Base-by-base conservation (phyloP, 2,329 filamentous ascomycete genomes). In the Aspergillus puulaauensis region DNA sequence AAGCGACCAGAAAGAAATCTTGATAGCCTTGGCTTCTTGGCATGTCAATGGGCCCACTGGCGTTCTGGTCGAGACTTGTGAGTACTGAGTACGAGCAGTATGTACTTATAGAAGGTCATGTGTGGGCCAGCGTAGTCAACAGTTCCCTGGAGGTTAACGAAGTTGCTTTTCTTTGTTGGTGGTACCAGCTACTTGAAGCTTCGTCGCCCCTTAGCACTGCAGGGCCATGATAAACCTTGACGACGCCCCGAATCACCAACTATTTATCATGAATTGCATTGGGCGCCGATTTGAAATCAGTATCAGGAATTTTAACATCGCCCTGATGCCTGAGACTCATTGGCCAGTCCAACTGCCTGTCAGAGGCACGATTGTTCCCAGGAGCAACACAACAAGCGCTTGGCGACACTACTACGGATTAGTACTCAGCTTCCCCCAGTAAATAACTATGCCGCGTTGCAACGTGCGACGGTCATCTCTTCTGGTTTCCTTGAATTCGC, bases 211-310 rank as follows among this genome's bases (percentile, higher is more conserved):
- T 7, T 7, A 31, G 27, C 9, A 9, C 9, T 31, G 9, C 27
- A 31, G 27, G 27, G 27, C 8, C 27, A 31, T 11, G 27, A 31
- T 31, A 31, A 31, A 31, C 27, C 27, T 4, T 31, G 8, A 31
- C 9, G 27, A 31, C 8, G 27, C 9, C 9, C 27, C 3, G 9
- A 31, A 31, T 31, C 9, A 31, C 27, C 27, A 37, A 12, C 4
- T 12, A 54, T 57, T 48, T 56, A 43, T 55, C 52, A 61, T 54
- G 12, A 33, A n/a, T 48, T 37, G 35, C 50, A 46, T 55, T 40
- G 56, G 59, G 24, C 21, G 35, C 12, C 50, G 46, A 54, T 56
- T 59, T 56, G 47, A 54, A 56, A 59, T 56, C 23, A 46, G 6
- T n/a, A 19, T 14, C 5, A 44, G 14, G 35, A 27, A 51, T 41